Evolutionary conservation across 257 asterid genomes (phyloP).

Genomic region (Lycium ferocissimum): DNA sequence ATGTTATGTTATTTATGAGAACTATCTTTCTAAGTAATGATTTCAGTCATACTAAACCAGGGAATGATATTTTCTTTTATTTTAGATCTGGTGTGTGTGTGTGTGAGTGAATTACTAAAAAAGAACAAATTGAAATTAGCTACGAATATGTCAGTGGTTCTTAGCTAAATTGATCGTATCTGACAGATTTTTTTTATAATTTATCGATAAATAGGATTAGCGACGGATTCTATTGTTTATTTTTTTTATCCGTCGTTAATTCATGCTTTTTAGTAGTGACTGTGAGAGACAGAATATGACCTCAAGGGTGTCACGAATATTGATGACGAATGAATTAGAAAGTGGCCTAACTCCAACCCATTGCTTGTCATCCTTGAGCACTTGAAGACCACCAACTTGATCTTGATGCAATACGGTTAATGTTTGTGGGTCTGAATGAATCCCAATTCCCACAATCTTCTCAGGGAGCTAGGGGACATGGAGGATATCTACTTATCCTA

Average conservation of each 20-base stretch:
- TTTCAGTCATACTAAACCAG: background rate
- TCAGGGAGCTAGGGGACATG: constrained; percentile 40
- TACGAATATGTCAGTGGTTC: background rate
- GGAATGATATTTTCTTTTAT: background rate
- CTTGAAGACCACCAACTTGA: constrained; percentile 45
- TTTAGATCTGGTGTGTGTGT: background rate
- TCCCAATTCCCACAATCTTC: constrained; percentile 38
- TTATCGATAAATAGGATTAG: background rate
- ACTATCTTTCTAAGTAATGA: background rate
- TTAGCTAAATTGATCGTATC: background rate
- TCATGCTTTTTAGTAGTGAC: background rate
- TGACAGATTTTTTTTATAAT: background rate
- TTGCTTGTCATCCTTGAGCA: constrained; percentile 9
- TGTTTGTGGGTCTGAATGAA: constrained; percentile 44
- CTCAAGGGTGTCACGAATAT: constrained; percentile 45
- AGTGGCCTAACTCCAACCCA: constrained; percentile 41
- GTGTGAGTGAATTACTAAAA: background rate
- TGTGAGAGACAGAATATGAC: background rate
- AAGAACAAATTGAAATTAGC: background rate
- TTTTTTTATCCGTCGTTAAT: too few relatives aligned
- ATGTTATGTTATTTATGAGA: background rate
- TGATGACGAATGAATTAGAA: constrained; percentile 39
- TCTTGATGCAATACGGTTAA: constrained; percentile 40
- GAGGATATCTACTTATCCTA: constrained; percentile 39
- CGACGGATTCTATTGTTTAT: background rate